Percentiles rank a stretch among this genome's conserved stretches.
Evolutionary conservation across 495 filamentous ascomycete genomes (phyloP).

Genomic region (Aspergillus bridgeri): DNA sequence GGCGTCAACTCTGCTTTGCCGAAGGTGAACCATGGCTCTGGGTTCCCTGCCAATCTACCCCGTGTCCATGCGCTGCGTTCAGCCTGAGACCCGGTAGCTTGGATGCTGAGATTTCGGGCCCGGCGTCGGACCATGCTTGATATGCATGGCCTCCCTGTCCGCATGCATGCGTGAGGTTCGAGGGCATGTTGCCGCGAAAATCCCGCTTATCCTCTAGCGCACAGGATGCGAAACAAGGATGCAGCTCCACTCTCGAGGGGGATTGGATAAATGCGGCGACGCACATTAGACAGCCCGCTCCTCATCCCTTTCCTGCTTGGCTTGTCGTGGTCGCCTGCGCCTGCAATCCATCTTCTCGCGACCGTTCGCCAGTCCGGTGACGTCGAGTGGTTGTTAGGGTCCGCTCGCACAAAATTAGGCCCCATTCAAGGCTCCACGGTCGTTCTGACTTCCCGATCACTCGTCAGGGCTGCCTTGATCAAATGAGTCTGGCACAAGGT

Average conservation of each 20-base stretch:
- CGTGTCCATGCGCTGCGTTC: constrained; percentile 14
- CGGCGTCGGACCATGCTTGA: constrained; percentile 12
- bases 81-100: constrained; percentile 26
- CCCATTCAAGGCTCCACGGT: constrained; percentile 10
- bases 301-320: not conserved
- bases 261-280: not conserved
- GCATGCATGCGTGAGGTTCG: constrained; percentile 9
- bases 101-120: constrained; percentile 21
- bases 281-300: not conserved
- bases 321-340: not conserved
- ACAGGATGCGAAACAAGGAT: not conserved
- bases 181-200: not conserved
- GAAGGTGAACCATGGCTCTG: constrained; percentile 43
- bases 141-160: constrained; percentile 27
- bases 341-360: not conserved
- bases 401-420: constrained; percentile 1
- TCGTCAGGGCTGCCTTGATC: not conserved
- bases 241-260: not conserved
- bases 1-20: constrained; percentile 27
- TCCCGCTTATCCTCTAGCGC: not conserved
- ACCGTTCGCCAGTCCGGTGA: not conserved
- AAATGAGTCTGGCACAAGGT: not conserved
- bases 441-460: constrained; percentile 8
- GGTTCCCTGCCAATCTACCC: constrained; percentile 25
- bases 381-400: not conserved